Evolutionary conservation across 805 yeast species (phyloP).

Genomic region (Candida sakaeoensis): DNA sequence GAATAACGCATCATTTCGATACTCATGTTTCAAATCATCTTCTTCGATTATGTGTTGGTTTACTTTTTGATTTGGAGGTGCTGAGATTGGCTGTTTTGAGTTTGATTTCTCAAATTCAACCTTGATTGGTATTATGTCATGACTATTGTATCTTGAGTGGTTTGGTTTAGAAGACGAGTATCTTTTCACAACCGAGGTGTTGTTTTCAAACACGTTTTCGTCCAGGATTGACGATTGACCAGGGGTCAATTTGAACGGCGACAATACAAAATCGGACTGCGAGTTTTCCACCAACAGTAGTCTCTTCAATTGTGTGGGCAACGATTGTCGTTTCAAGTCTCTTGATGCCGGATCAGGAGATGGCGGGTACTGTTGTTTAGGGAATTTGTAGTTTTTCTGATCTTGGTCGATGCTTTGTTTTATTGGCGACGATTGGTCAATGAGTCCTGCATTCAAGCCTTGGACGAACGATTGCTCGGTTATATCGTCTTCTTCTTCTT

Average conservation of each 20-base stretch:
- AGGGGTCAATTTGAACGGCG: constrained; percentile 38
- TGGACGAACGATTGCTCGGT: not conserved
- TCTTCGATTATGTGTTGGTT: constrained; percentile 1
- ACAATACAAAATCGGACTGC: constrained; percentile 32
- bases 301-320: constrained; percentile 29
- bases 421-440: constrained; percentile 19
- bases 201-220: constrained; percentile 12
- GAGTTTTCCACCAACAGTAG: constrained; percentile 17
- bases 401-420: constrained; percentile 19
- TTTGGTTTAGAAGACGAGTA: constrained; percentile 28
- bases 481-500: constrained; percentile 12
- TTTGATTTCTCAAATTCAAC: constrained; percentile 37
- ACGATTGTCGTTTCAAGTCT: constrained; percentile 28
- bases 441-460: not conserved
- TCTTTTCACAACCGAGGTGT: constrained; percentile 16
- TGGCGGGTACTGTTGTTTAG: constrained; percentile 25
- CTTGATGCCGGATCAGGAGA: constrained; percentile 30
- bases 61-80: constrained; percentile 19
- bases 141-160: constrained; percentile 40
- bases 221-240: constrained; percentile 11
- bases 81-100: constrained; percentile 23
- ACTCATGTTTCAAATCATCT: constrained; percentile 6
- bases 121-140: constrained; percentile 39
- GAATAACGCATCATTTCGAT: constrained; percentile 24
- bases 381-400: constrained; percentile 25